Evolutionary conservation across 2,329 filamentous ascomycete genomes (phyloP), one percentile per base, ranked within the genome.

Genomic region (Xylaria sp.): DNA sequence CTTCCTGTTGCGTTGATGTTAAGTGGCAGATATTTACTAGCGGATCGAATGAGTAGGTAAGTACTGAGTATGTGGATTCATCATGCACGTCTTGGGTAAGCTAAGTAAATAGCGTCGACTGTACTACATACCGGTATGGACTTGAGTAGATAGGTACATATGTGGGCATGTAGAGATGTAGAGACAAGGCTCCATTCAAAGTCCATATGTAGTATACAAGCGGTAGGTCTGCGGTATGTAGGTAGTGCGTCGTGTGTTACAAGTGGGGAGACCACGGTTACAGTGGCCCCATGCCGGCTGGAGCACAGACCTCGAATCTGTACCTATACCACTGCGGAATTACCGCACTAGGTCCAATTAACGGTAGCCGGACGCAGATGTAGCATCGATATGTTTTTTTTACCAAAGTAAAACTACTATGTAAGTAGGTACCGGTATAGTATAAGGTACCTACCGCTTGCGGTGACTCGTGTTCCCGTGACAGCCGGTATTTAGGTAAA

Each of bases 331-430:
- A 6, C 46, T 48, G n/a, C n/a, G n/a, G 46, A 49, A 49, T 49
- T 49, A 23, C 9, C 46, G 9, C 46, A 49, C 46, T 49, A 49
- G 46, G 46, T 23, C 46, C 4, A 49, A 49, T 25, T 23, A 49
- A 20, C n/a, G 25, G 20, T 49, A 49, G 46, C 9, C 46, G 20
- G 46, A 49, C 20, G 46, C 46, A 49, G 46, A 49, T 3, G 46
- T 49, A 49, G 46, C 20, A 49, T 25, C 9, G 20, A 49, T 49
- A 49, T 13, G 46, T 49, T 49, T 20, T 31, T 65, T 65, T 59
- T 59, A 57, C 46, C 46, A 33, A 48, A 43, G 63, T 54, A 59
- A 36, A 58, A 58, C 61, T n/a, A 41, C n/a, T n/a, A n/a, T n/a
- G n/a, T n/a, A 28, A 5, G 28, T 28, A 28, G 28, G 28, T 28